Evolutionary conservation across 2,329 filamentous ascomycete genomes (phyloP), one percentile per base, ranked within the genome.

Genomic region (Colletotrichum sp.): DNA sequence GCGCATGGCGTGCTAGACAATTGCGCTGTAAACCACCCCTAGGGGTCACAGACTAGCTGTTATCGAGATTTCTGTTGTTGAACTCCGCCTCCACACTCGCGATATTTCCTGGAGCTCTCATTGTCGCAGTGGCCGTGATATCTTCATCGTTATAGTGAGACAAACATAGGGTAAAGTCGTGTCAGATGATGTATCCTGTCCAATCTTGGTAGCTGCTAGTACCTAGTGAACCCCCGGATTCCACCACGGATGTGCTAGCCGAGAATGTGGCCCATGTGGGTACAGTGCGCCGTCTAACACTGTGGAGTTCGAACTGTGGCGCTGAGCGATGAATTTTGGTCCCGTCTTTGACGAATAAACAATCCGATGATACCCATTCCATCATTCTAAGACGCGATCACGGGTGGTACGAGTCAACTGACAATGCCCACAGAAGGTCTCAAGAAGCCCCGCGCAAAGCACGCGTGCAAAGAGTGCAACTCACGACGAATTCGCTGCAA

Each of bases 391-490:
- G 16, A 62, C 57, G 29, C 29, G 29, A 32, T 32, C 5, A 2
- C 19, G 2, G 19, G n/a, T 12, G 3, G n/a, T 12, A 9, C 1
- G 12, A 62, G 11, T 13, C 29, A 62, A 15, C 3, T 59, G 36
- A 44, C 3, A 13, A 65, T 64, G 67, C 25, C 59, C 8, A 61
- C 22, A 25, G 52, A 71, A n/a, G 34, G 44, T n/a, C 49, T 30
- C 25, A 79, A 75, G n/a, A 78, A 73, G 25, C 55, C 75, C 4
- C 78, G 78, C 36, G 78, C 78, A 25, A 79, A 79, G 34, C 78
- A 79, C 19, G 78, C 78, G n/a, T 79, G 78, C 44, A 74, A 39
- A n/a, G 77, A 77, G 27, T 79, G 78, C 75, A 79, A 79, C 71
- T 72, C 76, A n/a, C 77, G 78, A 6, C 67, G 78, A 22, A 72